phyloP scores from a whole-genome alignment of 352 stramenopile species.

The Albugo laibachii region DNA sequence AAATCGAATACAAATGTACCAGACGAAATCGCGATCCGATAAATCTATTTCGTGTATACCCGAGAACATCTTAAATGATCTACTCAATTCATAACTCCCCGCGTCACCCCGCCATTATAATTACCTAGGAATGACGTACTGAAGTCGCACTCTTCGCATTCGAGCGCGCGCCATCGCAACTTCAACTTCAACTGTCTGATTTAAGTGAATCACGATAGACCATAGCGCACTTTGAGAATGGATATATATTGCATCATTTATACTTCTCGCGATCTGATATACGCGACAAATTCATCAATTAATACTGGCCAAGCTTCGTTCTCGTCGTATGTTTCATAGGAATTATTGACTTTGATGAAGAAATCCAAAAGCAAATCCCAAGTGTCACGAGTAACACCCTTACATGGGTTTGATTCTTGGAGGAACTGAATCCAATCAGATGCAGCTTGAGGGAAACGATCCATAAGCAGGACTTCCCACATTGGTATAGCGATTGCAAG shows the following conservation, averaged over 20 bases:
- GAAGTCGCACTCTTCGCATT: constrained; percentile 46
- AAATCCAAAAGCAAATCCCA: constrained; percentile 77
- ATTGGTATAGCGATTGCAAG: constrained; percentile 74
- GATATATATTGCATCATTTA: too few relatives aligned
- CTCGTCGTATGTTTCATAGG: constrained; percentile 74
- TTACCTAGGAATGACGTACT: constrained; percentile 45
- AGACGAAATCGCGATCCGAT: constrained; percentile 5
- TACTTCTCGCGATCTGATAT: constrained; percentile 13
- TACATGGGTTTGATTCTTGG: constrained; percentile 46
- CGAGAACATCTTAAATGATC: constrained; percentile 13
- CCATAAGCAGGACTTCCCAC: constrained; percentile 61
- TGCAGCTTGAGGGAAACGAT: constrained; percentile 44
- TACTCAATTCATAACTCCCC: background rate
- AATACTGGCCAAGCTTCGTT: constrained; percentile 80
- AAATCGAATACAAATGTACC: constrained; percentile 2
- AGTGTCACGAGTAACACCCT: constrained; percentile 70
- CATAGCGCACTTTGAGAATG: background rate
- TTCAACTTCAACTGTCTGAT: constrained; percentile 62
- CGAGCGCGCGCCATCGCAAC: constrained; percentile 44
- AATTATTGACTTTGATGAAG: constrained; percentile 57
- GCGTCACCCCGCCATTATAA: background rate
- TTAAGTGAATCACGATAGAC: constrained; percentile 7
- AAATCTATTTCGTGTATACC: constrained; percentile 10
- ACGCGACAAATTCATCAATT: constrained; percentile 79
- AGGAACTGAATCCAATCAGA: constrained; percentile 62